A percentile compares a stretch with the other conserved stretches of the same genome.
Conservation (phyloP, 495 filamentous ascomycete genomes). For the Amphirosellinia nigrospora region DNA sequence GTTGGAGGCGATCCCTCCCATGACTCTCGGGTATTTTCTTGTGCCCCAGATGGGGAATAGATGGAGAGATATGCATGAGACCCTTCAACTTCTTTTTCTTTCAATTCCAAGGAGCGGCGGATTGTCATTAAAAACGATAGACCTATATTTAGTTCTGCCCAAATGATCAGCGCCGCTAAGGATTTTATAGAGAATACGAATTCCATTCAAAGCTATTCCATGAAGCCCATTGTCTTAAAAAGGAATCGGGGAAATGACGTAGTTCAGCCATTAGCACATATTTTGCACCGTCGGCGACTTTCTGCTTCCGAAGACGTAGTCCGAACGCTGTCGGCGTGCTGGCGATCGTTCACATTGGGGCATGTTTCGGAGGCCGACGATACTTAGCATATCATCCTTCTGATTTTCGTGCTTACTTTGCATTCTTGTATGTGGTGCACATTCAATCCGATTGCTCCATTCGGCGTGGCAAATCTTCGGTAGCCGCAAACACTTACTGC, state of each 20-base stretch:
- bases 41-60: background rate
- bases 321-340: background rate
- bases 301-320: background rate
- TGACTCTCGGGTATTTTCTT: background rate
- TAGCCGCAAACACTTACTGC: background rate
- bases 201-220: background rate
- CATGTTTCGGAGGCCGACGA: background rate
- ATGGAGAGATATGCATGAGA: conserved; percentile 4
- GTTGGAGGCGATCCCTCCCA: background rate
- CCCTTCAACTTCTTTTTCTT: background rate
- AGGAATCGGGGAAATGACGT: background rate
- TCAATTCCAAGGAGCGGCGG: background rate
- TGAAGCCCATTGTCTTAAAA: background rate
- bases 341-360: background rate
- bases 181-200: background rate
- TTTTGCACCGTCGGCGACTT: background rate
- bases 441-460: background rate
- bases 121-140: background rate
- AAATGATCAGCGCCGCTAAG: background rate
- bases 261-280: background rate
- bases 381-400: background rate
- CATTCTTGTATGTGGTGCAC: background rate
- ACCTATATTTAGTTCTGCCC: background rate
- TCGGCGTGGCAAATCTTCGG: background rate
- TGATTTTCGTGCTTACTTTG: background rate